Evolutionary conservation across 2,329 filamentous ascomycete species (phyloP), one percentile per base, ranked within the genome.

Genomic region (Triangularia verruculosa): DNA sequence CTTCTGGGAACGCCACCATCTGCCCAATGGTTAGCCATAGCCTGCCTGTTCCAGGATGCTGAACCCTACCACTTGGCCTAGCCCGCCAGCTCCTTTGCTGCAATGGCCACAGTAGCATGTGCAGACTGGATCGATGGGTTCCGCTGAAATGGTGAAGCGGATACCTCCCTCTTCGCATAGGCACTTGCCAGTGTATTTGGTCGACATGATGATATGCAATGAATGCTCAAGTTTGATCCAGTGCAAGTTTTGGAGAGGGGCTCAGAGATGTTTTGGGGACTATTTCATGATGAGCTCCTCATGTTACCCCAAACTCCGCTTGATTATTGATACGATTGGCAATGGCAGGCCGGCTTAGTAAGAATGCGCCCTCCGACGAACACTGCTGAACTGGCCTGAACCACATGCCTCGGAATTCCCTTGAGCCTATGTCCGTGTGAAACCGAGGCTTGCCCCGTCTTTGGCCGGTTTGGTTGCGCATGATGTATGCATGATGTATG

Each of bases 1-100:
- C 27, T 47, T 56, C 20, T 6, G 59, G 13, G 59, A 61, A 61
- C 1, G 20, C 15, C 15, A 24, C 59, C 17, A 61, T 27, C 59
- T 61, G 32, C 11, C 15, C 4, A 15, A n/a, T 25, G 3, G 12
- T 54, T 54, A 54, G 51, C 51, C 20, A 54, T 25, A 6, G 15
- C 12, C 11, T 15, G 15, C 12, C 11, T 6, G 27, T 28, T n/a
- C n/a, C 7, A 17, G 3, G 3, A 27, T 4, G 2, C 11, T 54
- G 51, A 54, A 24, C 13, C 39, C 9, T 54, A 27, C 51, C 51
- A 54, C 51, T 9, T 24, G 25, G 22, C 51, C 25, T 15, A 28
- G 5, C 25, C 51, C 51, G n/a, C 51, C 51, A 25, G 51, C 51
- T 15, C 51, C 51, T 54, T 54, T 54, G 22, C 25, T 24, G 51